phyloP scores from a whole-genome alignment of 1,284 basidiomycete genomes.

The Volvariella surrecta region DNA sequence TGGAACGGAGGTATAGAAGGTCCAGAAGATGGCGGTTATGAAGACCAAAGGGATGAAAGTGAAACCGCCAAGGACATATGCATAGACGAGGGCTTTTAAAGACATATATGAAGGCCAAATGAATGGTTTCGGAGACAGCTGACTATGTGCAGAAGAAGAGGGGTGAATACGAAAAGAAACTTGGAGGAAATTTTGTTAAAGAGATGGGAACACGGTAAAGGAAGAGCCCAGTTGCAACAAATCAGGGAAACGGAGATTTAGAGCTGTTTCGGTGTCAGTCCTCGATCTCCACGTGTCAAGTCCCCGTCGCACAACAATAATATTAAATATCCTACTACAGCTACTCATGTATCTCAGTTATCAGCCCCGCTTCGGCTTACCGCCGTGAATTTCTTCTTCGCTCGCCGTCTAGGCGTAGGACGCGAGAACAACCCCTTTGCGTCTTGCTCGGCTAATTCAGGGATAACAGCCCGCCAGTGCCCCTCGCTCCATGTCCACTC shows the following conservation, averaged over 20 bases:
- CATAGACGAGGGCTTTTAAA: slow-evolving; percentile 61
- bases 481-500: slow-evolving; percentile 43
- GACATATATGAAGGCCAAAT: slow-evolving; percentile 33
- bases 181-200: not conserved
- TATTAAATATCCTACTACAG: too few species aligned
- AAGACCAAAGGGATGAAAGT: slow-evolving; percentile 77
- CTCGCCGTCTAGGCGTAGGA: not conserved
- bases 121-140: slow-evolving; percentile 4
- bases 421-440: slow-evolving; percentile 25
- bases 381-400: too few species aligned
- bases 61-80: slow-evolving; percentile 81
- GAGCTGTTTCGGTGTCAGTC: too few species aligned
- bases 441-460: slow-evolving; percentile 38
- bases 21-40: slow-evolving; percentile 44
- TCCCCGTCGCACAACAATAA: too few species aligned
- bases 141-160: not conserved
- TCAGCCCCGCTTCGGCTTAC: too few species aligned
- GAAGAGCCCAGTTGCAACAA: not conserved
- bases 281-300: too few species aligned
- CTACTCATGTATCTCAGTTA: too few species aligned
- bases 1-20: slow-evolving; percentile 73
- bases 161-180: slow-evolving; percentile 1
- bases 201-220: not conserved
- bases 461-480: slow-evolving; percentile 44
- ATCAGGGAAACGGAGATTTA: slow-evolving; percentile 2